Evolutionary conservation across 768 basidiomycete species (phyloP), one percentile per base, ranked within the genome.

Genomic region (Termitomyces sp.): DNA sequence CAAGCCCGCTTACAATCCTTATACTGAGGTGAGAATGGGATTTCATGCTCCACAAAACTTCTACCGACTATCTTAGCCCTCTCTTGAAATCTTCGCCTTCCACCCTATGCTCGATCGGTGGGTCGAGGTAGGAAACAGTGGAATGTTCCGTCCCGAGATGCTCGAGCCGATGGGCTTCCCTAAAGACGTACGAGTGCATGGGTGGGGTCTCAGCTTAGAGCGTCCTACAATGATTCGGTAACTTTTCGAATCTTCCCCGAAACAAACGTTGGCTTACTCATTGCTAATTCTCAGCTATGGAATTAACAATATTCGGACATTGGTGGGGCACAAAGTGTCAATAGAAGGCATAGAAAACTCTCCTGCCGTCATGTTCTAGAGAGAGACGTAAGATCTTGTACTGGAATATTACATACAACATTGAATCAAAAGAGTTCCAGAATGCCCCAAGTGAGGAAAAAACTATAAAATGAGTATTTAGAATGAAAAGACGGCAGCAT

Each of bases 131-230:
- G 96, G 96, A 36, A 98, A 98, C 76, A 96, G 94, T 69, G 97
- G 97, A 24, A 96, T 99, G 91, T 99, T 99, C 87, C 86, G 97
- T 34, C 97, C 97, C 4, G 97, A 99, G 72, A 98, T 99, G 96
- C 79, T 99, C 33, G 95, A 95, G 70, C 95, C 97, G 7, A 98
- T 98, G 95, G 97, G 97, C 33, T 87, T 98, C 69, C 97, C 97
- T 0, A 90, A 92, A 63, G 95, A 95, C 67, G 94, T 98, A 12
- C 88, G 95, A 26, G 96, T 98, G 26, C 92, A 95, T 61, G 97
- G 97, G 18, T 99, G 95, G 93, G 97, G 97, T 47, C 83, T 99
- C 61, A 84, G 87, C 67, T 77, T 98, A 30, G 97, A 99, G 76
- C 78, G 97, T 60, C 97, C 97, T 18, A 98, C 97, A 0, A 98